These are phyloP conservation scores for Pestalotiopsis sp. DNA, from an alignment of 2,329 filamentous ascomycete species.

Conservation along the genomic window DNA sequence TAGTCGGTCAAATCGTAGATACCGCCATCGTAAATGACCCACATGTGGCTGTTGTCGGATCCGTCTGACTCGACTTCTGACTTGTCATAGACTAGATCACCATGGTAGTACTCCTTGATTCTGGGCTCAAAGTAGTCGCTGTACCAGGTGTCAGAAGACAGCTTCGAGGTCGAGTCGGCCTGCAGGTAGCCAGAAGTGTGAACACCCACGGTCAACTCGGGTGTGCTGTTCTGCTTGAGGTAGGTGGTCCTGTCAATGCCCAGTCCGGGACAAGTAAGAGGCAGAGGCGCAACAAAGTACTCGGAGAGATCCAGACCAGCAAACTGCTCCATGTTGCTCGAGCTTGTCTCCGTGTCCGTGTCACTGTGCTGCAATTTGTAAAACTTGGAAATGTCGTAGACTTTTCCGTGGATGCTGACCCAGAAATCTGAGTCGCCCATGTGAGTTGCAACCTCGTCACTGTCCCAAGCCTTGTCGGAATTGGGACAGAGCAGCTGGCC, in stretches of 20 bases:
- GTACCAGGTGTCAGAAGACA: constrained; percentile 77
- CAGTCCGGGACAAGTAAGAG: constrained; percentile 71
- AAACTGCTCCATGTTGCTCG: constrained; percentile 71
- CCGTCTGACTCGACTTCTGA: constrained; percentile 65
- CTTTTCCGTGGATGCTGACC: constrained; percentile 82
- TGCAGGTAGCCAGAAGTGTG: constrained; percentile 71
- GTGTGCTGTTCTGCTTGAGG: constrained; percentile 66
- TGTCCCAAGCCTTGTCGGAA: constrained; percentile 84
- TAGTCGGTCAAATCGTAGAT: constrained; percentile 94
- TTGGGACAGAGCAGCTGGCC: constrained; percentile 87
- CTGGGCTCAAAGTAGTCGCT: constrained; percentile 68
- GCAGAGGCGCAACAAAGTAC: constrained; percentile 84
- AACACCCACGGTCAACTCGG: constrained; percentile 52
- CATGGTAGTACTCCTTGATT: constrained; percentile 86
- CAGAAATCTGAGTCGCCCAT: constrained; percentile 75
- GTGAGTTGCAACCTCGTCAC: constrained; percentile 68
- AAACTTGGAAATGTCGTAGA: constrained; percentile 91
- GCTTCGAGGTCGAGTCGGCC: constrained; percentile 52
- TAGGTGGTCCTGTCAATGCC: constrained; percentile 57
- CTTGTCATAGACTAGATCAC: constrained; percentile 73
- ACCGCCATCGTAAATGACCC: constrained; percentile 74
- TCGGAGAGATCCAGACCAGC: constrained; percentile 76
- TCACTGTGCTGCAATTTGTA: constrained; percentile 86
- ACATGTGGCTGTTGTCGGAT: constrained; percentile 65
- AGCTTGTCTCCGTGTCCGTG: constrained; percentile 58